Evolutionary conservation across 352 stramenopile species (phyloP).

Genomic region (Blastocystis sp.): DNA sequence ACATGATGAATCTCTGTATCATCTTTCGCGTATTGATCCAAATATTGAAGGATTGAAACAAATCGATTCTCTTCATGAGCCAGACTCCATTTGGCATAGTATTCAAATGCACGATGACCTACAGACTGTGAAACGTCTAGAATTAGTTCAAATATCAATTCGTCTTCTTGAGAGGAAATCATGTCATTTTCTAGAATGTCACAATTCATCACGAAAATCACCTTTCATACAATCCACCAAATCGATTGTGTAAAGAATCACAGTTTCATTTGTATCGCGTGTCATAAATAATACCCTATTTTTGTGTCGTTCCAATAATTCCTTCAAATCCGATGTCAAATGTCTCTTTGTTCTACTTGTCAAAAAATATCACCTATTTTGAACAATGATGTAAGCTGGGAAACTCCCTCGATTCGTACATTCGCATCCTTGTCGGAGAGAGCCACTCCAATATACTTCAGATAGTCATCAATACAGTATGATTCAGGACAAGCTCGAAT

Average conservation of each 20-base stretch:
- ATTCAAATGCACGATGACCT: slow-evolving; percentile 3
- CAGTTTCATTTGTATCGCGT: background rate
- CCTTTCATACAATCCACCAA: slow-evolving; percentile 1
- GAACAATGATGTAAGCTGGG: background rate
- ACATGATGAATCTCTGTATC: slow-evolving; percentile 5
- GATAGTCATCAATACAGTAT: slow-evolving; percentile 4
- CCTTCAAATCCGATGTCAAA: background rate
- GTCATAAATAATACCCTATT: slow-evolving; percentile 41
- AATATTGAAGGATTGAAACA: background rate
- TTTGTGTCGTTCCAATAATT: slow-evolving; percentile 22
- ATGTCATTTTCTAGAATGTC: slow-evolving; percentile 10
- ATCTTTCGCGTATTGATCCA: slow-evolving; percentile 10
- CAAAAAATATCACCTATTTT: background rate
- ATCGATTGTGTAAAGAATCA: background rate
- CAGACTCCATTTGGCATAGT: background rate
- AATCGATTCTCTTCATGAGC: background rate
- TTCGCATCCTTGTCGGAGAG: background rate
- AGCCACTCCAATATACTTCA: slow-evolving; percentile 20
- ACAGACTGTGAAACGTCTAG: background rate
- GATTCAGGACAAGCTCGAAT: background rate
- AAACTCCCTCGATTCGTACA: slow-evolving; percentile 8
- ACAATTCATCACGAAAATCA: background rate
- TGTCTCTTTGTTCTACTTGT: background rate
- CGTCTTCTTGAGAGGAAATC: slow-evolving; percentile 33
- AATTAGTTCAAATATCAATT: slow-evolving; percentile 12